phyloP scores from a whole-genome alignment of 768 basidiomycete species.

The Leccinum variicolor region DNA sequence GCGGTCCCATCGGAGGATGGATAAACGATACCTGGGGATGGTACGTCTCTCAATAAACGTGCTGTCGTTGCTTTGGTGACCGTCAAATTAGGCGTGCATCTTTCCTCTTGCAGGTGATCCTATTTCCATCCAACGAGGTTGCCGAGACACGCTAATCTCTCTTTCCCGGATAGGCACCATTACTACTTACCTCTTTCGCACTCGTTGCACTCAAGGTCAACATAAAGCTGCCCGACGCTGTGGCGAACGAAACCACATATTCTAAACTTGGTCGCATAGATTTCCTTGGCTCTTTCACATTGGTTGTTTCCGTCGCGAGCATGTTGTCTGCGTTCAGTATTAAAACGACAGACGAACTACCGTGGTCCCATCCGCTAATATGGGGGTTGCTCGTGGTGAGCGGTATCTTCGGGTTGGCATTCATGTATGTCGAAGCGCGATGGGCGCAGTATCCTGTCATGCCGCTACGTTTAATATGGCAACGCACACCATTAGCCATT shows the following conservation, averaged over 20 bases:
- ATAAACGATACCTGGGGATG: conserved; percentile 84
- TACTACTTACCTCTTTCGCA: conserved; percentile 66
- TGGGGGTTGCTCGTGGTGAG: conserved; percentile 61
- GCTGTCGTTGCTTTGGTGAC: not conserved
- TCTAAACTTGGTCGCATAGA: conserved; percentile 81
- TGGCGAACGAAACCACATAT: conserved; percentile 53
- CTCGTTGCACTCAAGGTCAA: conserved; percentile 77
- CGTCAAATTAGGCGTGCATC: conserved; percentile 65
- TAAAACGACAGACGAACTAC: conserved; percentile 73
- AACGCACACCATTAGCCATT: conserved; percentile 78
- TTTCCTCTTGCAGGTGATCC: conserved; percentile 77
- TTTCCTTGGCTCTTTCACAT: conserved; percentile 76
- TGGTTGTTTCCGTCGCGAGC: conserved; percentile 67
- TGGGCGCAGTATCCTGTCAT: conserved; percentile 85
- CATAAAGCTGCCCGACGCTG: conserved; percentile 66
- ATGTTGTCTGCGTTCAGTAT: conserved; percentile 75
- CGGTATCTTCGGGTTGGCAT: conserved; percentile 49
- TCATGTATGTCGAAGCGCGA: conserved; percentile 76
- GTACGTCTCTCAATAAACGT: conserved; percentile 39
- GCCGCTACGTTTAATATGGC: conserved; percentile 75
- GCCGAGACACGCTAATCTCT: conserved; percentile 8
- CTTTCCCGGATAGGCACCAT: conserved; percentile 55
- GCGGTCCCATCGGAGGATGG: conserved; percentile 82
- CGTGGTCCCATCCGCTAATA: conserved; percentile 74
- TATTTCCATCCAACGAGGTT: not conserved